phyloP scores from a whole-genome alignment of 78 protist genomes.

The Paratrimastix pyriformis region DNA sequence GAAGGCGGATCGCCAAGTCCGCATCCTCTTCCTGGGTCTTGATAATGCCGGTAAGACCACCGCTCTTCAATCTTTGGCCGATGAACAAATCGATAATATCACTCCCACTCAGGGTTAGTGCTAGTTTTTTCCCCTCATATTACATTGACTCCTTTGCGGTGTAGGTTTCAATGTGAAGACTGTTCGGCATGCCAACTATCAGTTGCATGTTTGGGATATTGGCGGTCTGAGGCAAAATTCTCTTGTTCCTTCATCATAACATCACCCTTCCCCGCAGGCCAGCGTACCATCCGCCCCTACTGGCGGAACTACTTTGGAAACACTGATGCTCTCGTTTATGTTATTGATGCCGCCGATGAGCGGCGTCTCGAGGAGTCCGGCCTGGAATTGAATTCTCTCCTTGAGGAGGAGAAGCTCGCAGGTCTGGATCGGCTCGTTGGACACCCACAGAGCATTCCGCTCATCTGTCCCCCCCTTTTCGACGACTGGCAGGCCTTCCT shows the following conservation, averaged over 20 bases:
- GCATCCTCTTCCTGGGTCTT: constrained; percentile 22
- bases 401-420: constrained; percentile 15
- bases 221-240: too few relatives aligned
- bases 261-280: too few relatives aligned
- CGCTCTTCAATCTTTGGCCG: neutral
- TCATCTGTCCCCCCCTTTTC: neutral
- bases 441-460: too few relatives aligned
- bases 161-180: constrained; percentile 23
- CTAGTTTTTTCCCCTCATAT: too few relatives aligned
- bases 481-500: neutral
- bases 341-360: constrained; percentile 24
- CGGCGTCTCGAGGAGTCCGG: constrained; percentile 21
- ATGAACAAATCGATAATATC: constrained; percentile 16
- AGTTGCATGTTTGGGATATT: constrained; percentile 37
- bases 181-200: neutral
- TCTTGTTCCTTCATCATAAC: too few relatives aligned
- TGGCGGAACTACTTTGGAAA: constrained; percentile 24
- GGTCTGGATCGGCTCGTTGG: too few relatives aligned
- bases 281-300: constrained; percentile 15
- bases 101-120: constrained; percentile 37
- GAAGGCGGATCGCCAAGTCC: too few relatives aligned
- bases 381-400: constrained; percentile 11
- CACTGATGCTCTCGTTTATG: constrained; percentile 28
- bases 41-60: constrained; percentile 44
- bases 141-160: too few relatives aligned